Base-by-base conservation (phyloP, 2,329 filamentous ascomycete genomes). In the Alternaria sp. region DNA sequence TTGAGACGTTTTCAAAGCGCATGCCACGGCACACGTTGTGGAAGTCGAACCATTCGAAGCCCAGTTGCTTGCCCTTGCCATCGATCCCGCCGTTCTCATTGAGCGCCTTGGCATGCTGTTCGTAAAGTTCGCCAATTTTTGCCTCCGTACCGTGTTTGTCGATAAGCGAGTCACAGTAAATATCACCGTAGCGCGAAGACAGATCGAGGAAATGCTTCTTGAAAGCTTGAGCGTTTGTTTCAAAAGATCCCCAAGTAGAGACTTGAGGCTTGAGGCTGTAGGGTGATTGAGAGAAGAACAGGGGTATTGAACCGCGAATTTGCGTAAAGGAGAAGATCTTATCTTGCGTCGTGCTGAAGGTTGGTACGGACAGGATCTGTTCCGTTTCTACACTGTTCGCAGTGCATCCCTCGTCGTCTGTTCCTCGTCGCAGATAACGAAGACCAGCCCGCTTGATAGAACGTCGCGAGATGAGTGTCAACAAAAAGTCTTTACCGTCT, bases 1-100 rank as follows among this genome's bases (percentile, higher is more conserved):
- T 83, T 58, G 89, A 91, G 12, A 98, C 94, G 60, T 98, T 98
- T 74, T 98, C 94, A 73, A 98, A 99, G 69, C 93, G 96, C 94
- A 99, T 97, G 0, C 95, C 95, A 16, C 93, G 90, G 74, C 95
- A 98, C 28, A 92, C 92, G 18, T 89, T 85, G 77, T 98, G 95
- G 72, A 99, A 99, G 74, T 99, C 95, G 71, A 98, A 99, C 95
- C 95, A 99, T 74, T 97, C 92, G 72, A 97, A 96, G 0, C 83
- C 85, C 12, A 95, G 80, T 10, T 82, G 76, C 11, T 74, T 75
- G 12, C 77, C 77, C 53, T 80, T 76, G 11, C 81, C 83, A 60
- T 87, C 83, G 20, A 84, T 76, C 5, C 84, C 82, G 7, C 83
- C 83, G 8, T 68, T 57, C 10, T 89, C 84, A 65, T 95, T 97